These are phyloP conservation scores for Neopestalotiopsis clavispora DNA, from an alignment of 2,329 filamentous ascomycete genomes.

Conservation along the genomic window DNA sequence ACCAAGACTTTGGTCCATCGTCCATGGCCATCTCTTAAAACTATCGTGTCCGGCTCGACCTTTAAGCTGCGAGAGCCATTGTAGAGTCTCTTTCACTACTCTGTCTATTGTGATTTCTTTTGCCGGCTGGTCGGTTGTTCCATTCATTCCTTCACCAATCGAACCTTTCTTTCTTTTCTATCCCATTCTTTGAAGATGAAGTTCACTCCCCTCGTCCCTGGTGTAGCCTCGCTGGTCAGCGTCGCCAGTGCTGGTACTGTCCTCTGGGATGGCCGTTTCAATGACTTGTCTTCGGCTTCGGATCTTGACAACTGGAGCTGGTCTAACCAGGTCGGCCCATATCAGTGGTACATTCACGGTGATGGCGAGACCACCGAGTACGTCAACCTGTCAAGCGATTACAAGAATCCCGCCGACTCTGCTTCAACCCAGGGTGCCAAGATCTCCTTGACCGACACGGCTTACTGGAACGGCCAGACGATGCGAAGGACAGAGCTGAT, in stretches of 20 bases:
- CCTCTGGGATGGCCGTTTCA: conserved; percentile 66
- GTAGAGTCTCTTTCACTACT: not conserved
- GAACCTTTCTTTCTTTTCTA: not conserved
- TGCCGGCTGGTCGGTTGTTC: conserved; percentile 11
- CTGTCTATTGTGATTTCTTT: conserved; percentile 4
- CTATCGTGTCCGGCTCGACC: not conserved
- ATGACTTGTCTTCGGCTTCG: conserved; percentile 50
- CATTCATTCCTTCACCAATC: conserved; percentile 9
- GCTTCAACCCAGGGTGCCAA: conserved; percentile 68
- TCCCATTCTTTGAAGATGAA: conserved; percentile 11
- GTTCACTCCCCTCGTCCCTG: conserved; percentile 11
- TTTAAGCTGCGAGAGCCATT: not conserved
- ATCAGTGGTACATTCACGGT: conserved; percentile 79
- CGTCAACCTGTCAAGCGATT: conserved; percentile 61
- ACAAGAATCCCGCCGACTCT: conserved; percentile 69
- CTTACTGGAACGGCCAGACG: conserved; percentile 73
- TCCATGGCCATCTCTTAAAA: not conserved
- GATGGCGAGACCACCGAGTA: conserved; percentile 57
- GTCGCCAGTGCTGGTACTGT: conserved; percentile 44
- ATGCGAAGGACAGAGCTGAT: conserved; percentile 79
- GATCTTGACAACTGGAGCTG: conserved; percentile 64
- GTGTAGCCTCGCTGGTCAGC: conserved; percentile 2
- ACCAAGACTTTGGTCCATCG: not conserved
- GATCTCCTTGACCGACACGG: conserved; percentile 66
- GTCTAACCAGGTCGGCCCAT: conserved; percentile 65